phyloP scores from a whole-genome alignment of 192 early-diverging fungal species.

The Pilobolus umbonatus region DNA sequence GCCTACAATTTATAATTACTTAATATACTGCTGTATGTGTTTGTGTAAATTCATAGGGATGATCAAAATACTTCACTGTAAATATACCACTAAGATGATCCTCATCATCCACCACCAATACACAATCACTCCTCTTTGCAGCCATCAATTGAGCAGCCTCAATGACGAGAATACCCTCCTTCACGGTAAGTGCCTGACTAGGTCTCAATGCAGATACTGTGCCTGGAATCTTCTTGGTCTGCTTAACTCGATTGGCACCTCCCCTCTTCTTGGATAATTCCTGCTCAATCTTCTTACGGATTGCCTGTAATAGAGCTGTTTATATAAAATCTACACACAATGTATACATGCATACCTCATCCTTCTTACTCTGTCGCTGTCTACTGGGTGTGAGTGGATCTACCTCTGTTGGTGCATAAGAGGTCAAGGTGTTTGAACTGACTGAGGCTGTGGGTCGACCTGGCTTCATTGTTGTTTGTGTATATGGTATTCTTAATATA shows the following conservation, averaged over 20 bases:
- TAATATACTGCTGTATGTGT: background rate
- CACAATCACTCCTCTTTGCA: conserved; percentile 92
- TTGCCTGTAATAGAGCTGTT: conserved; percentile 35
- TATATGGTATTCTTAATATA: background rate
- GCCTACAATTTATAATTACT: conserved; percentile 33
- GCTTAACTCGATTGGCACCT: conserved; percentile 23
- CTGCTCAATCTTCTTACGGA: conserved; percentile 73
- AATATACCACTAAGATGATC: conserved; percentile 93
- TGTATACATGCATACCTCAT: conserved; percentile 27
- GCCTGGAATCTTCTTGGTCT: conserved; percentile 51
- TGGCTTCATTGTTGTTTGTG: background rate
- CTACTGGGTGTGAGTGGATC: conserved; percentile 16
- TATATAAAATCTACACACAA: background rate
- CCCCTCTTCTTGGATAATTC: conserved; percentile 61
- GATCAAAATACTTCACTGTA: conserved; percentile 41
- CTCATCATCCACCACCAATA: conserved; percentile 88
- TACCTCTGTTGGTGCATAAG: background rate
- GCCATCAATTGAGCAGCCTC: conserved; percentile 94
- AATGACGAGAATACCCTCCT: conserved; percentile 66
- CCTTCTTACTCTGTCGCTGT: conserved; percentile 43
- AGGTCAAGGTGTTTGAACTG: background rate
- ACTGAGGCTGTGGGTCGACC: conserved; percentile 8
- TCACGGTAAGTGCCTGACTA: conserved; percentile 80
- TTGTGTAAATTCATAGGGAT: background rate
- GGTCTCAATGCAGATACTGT: conserved; percentile 89